These are phyloP conservation scores for Oropetium thomaeum DNA, from an alignment of 176 grass and related monocot species.

Conservation along the genomic window DNA sequence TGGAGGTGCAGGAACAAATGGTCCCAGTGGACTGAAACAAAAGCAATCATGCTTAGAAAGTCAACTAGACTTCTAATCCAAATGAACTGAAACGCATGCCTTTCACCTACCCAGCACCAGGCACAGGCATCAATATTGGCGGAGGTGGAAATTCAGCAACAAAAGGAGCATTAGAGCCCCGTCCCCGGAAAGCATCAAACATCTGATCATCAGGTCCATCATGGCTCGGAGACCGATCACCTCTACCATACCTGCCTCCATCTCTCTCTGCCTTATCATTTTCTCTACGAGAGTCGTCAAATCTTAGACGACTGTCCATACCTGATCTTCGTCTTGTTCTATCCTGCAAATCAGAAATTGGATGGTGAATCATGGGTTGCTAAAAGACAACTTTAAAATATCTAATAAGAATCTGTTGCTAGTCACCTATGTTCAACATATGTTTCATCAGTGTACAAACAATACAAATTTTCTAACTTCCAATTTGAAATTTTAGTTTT, in stretches of 20 bases:
- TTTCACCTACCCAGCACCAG: conserved; percentile 85
- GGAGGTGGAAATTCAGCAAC: conserved; percentile 81
- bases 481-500: neutral
- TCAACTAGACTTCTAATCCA: neutral
- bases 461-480: neutral
- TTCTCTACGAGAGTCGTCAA: conserved; percentile 70
- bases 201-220: conserved; percentile 74
- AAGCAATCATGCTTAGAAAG: conserved; percentile 21
- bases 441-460: neutral
- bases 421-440: neutral
- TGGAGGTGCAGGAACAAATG: conserved; percentile 97
- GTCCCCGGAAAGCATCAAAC: conserved; percentile 71
- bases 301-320: conserved; percentile 61
- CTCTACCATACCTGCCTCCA: conserved; percentile 67
- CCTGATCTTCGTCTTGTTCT: conserved; percentile 58
- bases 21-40: conserved; percentile 79
- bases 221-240: conserved; percentile 54
- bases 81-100: conserved; percentile 11
- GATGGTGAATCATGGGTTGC: conserved; percentile 19
- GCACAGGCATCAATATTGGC: conserved; percentile 90
- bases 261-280: conserved; percentile 68
- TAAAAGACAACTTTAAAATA: neutral
- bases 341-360: conserved; percentile 48
- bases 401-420: conserved; percentile 1
- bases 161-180: conserved; percentile 68